Base-by-base conservation (phyloP, 768 basidiomycete species). In the Pholiota conissans region DNA sequence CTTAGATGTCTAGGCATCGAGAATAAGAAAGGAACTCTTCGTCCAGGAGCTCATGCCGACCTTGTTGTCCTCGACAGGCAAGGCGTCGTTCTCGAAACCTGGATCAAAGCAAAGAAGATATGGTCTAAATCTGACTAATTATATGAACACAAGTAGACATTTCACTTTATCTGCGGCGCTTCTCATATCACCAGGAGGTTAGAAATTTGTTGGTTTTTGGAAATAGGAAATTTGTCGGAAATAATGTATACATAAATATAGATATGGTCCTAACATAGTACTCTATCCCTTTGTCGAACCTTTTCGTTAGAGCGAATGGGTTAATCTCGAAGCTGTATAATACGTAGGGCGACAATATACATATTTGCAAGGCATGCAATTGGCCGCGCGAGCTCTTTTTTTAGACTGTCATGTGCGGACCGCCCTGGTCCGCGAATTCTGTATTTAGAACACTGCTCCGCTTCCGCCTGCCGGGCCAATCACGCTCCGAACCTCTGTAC, bases 41-140 rank as follows among this genome's bases (percentile, higher is more conserved):
- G 87, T 48, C 74, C 89, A 1, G 93, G 91, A n/a, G 90, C 86
- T 28, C 90, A 95, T 68, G 94, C 93, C 8, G 94, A 96, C 72
- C 73, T 96, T 34, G 83, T 87, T 35, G 84, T 95, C 26, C 80
- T 94, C 46, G 86, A 91, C 66, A 76, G 79, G 55, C 76, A 80
- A 48, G 91, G 91, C 3, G 74, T 78, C 47, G 85, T 90, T 14
- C 71, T 86, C 32, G 82, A 80, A 59, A 90, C 90, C 11, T 92
- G 90, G 90, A 85, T 94, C 18, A 82, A 75, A 61, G 93, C 91
- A 5, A 84, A 80, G 69, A 79, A 87, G 65, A 87, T 86, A 7
- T 93, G 90, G 90, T 74, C 65, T 28, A 73, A 69, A 69, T 63
- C 56, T 8, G 49, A 56, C 46, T 65, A 57, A 60, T 34, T 51